Base-by-base conservation (phyloP, 2,329 filamentous ascomycete species). In the Cadophora sp. region DNA sequence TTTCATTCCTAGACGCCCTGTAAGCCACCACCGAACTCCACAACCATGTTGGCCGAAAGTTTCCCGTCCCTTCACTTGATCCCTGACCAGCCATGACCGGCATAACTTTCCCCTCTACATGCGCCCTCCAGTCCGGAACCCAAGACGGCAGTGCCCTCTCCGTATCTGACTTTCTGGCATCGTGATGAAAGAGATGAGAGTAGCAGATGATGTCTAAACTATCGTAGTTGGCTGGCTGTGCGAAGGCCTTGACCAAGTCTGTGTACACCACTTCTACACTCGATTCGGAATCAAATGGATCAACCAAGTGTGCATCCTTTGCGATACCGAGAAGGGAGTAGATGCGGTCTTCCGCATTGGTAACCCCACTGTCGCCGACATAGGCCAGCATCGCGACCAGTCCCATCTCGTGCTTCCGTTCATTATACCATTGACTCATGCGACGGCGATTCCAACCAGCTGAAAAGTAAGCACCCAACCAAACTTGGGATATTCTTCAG, bases 371-470 rank as follows among this genome's bases (percentile, higher is more conserved):
- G 22, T 51, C 48, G 11, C 48, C 48, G 2, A 51, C 48, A 5
- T 51, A 30, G 2, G 48, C 48, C 27, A 51, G 22, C 22, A 51
- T 51, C 14, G 48, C 48, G 13, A 51, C 11, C 13, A 51, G 22
- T 16, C 48, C 48, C 48, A 51, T 51, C 16, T 30, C 48, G 22
- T 30, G 13, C 16, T 14, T 14, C 11, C 48, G 48, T 27, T 51
- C 48, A 16, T 16, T 4, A 20, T 51, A 51, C 48, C 48, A 51
- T 18, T 30, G 48, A 14, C 48, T 51, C 22, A 27, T 51, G 13
- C 48, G 48, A 16, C 48, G 48, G 14, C 48, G 48, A 30, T 51
- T 30, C 48, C 22, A 51, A 14, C 48, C 48, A 27, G 48, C 48
- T 51, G 3, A 27, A 4, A 27, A 14, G 9, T 16, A 11, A 11